Evolutionary conservation across 352 stramenopile species (phyloP), one percentile per base, ranked within the genome.

Genomic region (Globisporangium echinulatum): DNA sequence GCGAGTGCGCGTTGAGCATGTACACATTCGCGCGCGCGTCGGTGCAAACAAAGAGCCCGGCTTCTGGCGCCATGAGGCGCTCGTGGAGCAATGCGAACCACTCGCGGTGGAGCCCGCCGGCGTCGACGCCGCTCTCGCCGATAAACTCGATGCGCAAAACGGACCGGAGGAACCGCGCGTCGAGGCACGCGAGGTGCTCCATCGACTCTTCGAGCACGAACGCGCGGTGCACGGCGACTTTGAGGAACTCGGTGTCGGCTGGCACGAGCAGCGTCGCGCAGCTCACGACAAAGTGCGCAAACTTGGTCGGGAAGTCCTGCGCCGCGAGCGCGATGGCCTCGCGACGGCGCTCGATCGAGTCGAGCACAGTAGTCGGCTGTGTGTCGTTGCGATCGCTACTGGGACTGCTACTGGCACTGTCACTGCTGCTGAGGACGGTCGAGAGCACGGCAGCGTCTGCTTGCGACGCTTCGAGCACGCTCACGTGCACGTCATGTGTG

Each of bases 31-130:
- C 79, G 6, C 86, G 59, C 15, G 63, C 53, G 48, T 87, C 70
- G 4, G 77, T 82, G 33, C 64, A 72, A 13, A 64, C 66, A 53
- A 92, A 94, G 17, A 92, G 56, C 9, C 82, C 84, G 4, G 64
- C 67, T 4, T 67, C 63, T 13, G 73, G 67, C 8, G 82, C 52
- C 39, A 78, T 70, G 33, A 93, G 61, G 43, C 77, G 49, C 13
- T 90, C 70, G 33, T 81, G 83, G 48, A 96, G 57, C 40, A 96
- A 71, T 68, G 83, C 79, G 67, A 96, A 90, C 90, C 90, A 99
- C 81, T 99, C 97, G 19, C 90, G 79, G 39, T 96, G 82, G 10
- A 97, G 63, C 13, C 85, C 89, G 3, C 89, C 89, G 25, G 88
- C 89, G 70, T 97, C 89, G 37, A 95, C 72, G 17, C 82, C 89